Evolutionary conservation across 441 rosid genomes (phyloP).

Genomic region (Bocquillonia castaneifolia): DNA sequence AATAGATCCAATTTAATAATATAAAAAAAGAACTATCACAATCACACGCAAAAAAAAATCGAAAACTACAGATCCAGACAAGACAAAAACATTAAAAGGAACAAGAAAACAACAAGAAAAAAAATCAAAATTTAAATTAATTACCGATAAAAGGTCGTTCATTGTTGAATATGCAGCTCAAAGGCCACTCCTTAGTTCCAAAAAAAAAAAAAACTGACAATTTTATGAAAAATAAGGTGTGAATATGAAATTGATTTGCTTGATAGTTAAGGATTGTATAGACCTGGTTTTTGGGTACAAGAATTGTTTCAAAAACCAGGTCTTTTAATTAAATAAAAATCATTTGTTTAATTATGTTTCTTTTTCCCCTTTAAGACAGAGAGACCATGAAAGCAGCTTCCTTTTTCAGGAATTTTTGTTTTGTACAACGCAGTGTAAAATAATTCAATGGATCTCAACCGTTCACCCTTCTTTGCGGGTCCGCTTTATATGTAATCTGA

Average conservation of each 20-base stretch:
- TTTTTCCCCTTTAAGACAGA: background rate
- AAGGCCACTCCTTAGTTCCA: slow-evolving; percentile 4
- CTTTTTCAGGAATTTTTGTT: background rate
- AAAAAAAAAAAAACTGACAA: background rate
- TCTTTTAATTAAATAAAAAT: background rate
- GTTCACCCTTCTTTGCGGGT: background rate
- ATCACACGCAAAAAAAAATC: background rate
- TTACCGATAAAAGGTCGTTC: slow-evolving; percentile 88
- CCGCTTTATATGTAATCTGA: background rate
- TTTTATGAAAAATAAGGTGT: background rate
- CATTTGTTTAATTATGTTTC: background rate
- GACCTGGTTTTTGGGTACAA: slow-evolving; percentile 10
- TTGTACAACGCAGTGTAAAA: background rate
- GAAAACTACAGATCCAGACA: slow-evolving; percentile 25
- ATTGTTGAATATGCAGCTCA: slow-evolving; percentile 39
- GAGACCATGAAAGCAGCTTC: slow-evolving; percentile 1
- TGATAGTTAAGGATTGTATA: background rate
- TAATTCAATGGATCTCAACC: background rate
- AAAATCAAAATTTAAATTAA: background rate
- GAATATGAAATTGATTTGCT: background rate
- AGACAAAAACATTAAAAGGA: slow-evolving; percentile 17
- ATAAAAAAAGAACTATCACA: slow-evolving; percentile 15
- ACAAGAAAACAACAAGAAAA: slow-evolving; percentile 11
- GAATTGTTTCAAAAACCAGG: slow-evolving; percentile 1
- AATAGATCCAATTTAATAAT: slow-evolving; percentile 4